Percentiles rank a stretch among this genome's conserved stretches.
phyloP scores from a whole-genome alignment of 2,329 filamentous ascomycete genomes.

The Epichloe baconii region DNA sequence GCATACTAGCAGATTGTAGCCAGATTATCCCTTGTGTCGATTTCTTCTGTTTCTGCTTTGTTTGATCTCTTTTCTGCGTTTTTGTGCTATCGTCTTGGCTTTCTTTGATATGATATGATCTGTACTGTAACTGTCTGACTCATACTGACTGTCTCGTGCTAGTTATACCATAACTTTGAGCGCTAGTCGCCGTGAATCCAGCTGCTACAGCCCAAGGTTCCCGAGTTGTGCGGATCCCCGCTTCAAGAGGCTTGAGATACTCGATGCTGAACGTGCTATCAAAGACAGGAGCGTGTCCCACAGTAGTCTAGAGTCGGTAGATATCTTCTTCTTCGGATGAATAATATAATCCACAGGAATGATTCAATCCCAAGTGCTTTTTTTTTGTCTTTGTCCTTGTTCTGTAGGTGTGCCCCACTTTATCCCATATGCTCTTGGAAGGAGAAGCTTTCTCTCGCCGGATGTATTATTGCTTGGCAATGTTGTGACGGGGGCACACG shows the following conservation, averaged over 20 bases:
- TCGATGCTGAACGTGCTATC: constrained; percentile 33
- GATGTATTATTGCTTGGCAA: neutral
- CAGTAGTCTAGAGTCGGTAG: constrained; percentile 18
- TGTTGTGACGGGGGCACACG: neutral
- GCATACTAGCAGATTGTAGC: constrained; percentile 3
- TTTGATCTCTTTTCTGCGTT: constrained; percentile 8
- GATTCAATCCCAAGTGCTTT: neutral
- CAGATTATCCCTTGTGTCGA: constrained; percentile 27
- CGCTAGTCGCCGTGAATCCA: constrained; percentile 44
- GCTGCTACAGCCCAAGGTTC: constrained; percentile 33
- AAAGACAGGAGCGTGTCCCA: constrained; percentile 23
- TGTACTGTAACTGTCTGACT: constrained; percentile 20
- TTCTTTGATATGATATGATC: constrained; percentile 9
- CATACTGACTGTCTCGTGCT: constrained; percentile 33
- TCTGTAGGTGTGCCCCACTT: neutral
- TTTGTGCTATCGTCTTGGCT: constrained; percentile 62
- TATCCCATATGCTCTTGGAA: constrained; percentile 1
- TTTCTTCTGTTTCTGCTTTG: constrained; percentile 16
- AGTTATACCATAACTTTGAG: constrained; percentile 54
- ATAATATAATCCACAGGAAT: constrained; percentile 2
- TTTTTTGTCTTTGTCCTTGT: neutral
- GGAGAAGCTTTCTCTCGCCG: neutral
- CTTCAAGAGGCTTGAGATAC: constrained; percentile 15
- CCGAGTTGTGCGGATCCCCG: constrained; percentile 25
- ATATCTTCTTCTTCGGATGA: constrained; percentile 16